phyloP scores from a whole-genome alignment of 2,329 filamentous ascomycete species.

The Teratosphaeria destructans region DNA sequence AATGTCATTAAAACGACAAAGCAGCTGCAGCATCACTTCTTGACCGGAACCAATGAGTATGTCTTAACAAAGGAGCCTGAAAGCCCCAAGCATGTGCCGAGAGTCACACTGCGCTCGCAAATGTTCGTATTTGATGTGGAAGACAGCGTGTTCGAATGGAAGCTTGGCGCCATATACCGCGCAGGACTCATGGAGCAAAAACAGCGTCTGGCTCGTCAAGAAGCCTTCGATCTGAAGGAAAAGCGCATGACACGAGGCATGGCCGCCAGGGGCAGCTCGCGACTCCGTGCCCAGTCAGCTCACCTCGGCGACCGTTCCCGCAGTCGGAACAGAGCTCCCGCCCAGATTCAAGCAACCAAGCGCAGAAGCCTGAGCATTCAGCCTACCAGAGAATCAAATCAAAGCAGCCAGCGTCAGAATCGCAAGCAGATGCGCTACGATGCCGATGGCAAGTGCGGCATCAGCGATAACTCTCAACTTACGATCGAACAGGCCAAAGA shows the following conservation, averaged over 20 bases:
- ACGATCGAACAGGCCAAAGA: conserved; percentile 66
- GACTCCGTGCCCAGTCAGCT: conserved; percentile 44
- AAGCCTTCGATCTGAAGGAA: conserved; percentile 78
- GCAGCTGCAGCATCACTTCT: conserved; percentile 89
- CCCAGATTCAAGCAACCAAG: conserved; percentile 10
- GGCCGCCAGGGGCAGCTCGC: conserved; percentile 40
- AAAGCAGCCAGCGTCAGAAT: conserved; percentile 16
- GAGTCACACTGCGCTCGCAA: conserved; percentile 70
- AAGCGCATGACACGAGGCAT: conserved; percentile 65
- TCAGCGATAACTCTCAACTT: conserved; percentile 63
- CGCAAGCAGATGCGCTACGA: conserved; percentile 55
- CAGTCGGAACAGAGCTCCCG: conserved; percentile 10
- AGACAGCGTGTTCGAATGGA: conserved; percentile 96
- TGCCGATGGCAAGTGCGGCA: conserved; percentile 60
- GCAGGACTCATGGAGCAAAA: conserved; percentile 80
- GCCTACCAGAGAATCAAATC: conserved; percentile 11
- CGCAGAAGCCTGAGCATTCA: conserved; percentile 31
- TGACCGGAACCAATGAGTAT: conserved; percentile 78
- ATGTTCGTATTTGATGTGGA: conserved; percentile 85
- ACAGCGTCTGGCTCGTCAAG: conserved; percentile 79
- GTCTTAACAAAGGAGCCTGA: conserved; percentile 78
- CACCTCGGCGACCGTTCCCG: conserved; percentile 33
- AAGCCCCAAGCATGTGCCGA: conserved; percentile 75
- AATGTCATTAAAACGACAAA: conserved; percentile 79
- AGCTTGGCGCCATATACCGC: conserved; percentile 86